phyloP scores from a whole-genome alignment of 2,329 filamentous ascomycete genomes.

The Fusarium sp. region DNA sequence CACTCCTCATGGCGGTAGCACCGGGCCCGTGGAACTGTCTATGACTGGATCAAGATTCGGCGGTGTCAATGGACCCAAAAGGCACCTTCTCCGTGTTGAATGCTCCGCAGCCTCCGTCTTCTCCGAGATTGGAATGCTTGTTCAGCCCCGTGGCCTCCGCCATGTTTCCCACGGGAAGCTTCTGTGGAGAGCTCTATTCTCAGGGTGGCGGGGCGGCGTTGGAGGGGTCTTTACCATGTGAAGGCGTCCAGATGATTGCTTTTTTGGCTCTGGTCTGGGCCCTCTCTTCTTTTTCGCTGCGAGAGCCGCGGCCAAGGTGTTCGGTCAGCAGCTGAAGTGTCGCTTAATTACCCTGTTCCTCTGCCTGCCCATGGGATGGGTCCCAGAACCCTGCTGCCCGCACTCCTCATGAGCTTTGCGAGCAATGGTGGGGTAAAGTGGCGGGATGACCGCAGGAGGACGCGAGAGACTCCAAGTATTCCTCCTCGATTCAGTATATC shows the following conservation, averaged over 20 bases:
- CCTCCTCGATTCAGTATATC: not conserved
- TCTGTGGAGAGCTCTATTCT: slow-evolving; percentile 14
- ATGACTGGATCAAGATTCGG: slow-evolving; percentile 28
- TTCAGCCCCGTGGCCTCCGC: slow-evolving; percentile 2
- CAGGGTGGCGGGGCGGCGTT: slow-evolving; percentile 5
- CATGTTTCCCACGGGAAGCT: slow-evolving; percentile 21
- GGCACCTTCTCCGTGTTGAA: slow-evolving; percentile 5
- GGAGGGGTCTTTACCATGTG: slow-evolving; percentile 10
- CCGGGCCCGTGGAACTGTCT: slow-evolving; percentile 18
- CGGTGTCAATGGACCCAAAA: slow-evolving; percentile 16
- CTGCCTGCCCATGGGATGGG: not conserved
- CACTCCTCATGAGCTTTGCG: slow-evolving; percentile 1
- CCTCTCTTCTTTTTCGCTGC: not conserved
- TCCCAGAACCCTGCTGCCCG: not conserved
- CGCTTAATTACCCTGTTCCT: not conserved
- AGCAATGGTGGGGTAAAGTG: slow-evolving; percentile 1
- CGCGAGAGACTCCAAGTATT: not conserved
- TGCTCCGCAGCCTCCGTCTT: slow-evolving; percentile 12
- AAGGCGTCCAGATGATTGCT: not conserved
- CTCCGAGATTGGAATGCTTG: not conserved
- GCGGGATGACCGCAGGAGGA: not conserved
- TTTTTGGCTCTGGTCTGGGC: slow-evolving; percentile 1
- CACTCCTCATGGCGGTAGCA: slow-evolving; percentile 23
- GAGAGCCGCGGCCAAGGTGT: not conserved
- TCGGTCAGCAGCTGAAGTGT: not conserved